Conservation (phyloP, 345 rosid species). For the Stellera chamaejasme region DNA sequence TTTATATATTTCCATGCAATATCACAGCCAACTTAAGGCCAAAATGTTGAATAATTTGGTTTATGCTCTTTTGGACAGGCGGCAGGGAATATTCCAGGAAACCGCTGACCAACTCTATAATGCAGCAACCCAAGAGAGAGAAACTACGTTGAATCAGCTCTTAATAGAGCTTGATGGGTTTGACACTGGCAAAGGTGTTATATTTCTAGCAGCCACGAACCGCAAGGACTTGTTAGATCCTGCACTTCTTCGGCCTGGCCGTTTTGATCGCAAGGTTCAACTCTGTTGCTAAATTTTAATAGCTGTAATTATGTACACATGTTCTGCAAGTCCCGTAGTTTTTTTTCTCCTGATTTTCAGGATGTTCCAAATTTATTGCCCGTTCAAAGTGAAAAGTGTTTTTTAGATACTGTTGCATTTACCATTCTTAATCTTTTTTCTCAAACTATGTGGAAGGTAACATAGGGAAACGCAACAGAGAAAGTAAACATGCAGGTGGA, state of each 20-base stretch:
- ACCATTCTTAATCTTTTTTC: too few species aligned
- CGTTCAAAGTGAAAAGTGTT: neutral
- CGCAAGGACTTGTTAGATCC: constrained; percentile 91
- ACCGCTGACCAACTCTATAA: constrained; percentile 67
- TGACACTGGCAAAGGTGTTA: constrained; percentile 97
- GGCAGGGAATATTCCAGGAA: constrained; percentile 87
- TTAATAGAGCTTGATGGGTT: constrained; percentile 97
- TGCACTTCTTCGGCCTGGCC: constrained; percentile 94
- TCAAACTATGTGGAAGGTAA: too few species aligned
- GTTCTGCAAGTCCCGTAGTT: neutral
- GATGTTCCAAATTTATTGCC: neutral
- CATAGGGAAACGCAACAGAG: too few species aligned
- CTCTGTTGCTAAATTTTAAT: constrained; percentile 10
- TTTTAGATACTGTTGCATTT: too few species aligned
- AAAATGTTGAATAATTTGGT: constrained; percentile 1
- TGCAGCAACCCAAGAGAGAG: constrained; percentile 96
- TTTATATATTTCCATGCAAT: neutral
- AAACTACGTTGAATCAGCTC: constrained; percentile 92
- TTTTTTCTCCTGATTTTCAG: neutral
- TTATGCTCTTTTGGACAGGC: constrained; percentile 36
- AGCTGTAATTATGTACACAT: neutral
- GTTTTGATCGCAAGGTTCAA: constrained; percentile 96
- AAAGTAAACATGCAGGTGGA: too few species aligned
- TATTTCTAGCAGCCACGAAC: constrained; percentile 90
- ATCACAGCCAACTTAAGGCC: neutral